Evolutionary conservation across 2,329 filamentous ascomycete genomes (phyloP), one percentile per base, ranked within the genome.

Genomic region (Cercospora beticola): DNA sequence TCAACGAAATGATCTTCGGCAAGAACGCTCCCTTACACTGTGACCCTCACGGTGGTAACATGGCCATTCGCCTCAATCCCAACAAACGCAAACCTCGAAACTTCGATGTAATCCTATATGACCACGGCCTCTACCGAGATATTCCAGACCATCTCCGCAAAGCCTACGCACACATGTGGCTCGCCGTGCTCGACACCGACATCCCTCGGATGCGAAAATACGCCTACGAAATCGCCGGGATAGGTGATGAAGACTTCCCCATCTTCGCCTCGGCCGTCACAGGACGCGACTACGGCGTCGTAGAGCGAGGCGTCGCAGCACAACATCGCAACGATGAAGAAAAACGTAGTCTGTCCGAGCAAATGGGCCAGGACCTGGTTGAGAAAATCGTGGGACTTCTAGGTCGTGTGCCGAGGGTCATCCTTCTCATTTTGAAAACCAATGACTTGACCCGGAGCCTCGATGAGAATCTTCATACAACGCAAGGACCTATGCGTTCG

Each of bases 1-100:
- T 99, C 86, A 99, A 99, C 83, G 94, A 98, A 79, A 99, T 99
- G 95, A 97, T 99, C 74, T 99, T 99, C 73, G 94, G 94, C 60
- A 87, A 90, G 63, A 87, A 90, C 68, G 94, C 94, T 0, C 93
- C 95, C 0, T 83, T 99, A 46, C 95, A 99, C 82, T 99, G 95
- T 81, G 95, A 99, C 78, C 95, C 95, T 0, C 95, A 99, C 77
- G 95, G 94, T 59, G 95, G 95, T 57, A 99, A 99, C 77, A 91
- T 99, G 65, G 94, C 95, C 23, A 93, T 99, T 70, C 89, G 94
- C 52, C 89, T 92, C 78, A 95, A 94, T 76, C 79, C 85, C 4
- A 81, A 79, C 16, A 84, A 87, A 40, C 83, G 85, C 46, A 83
- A 84, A 68, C 85, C 89, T 10, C 71, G 76, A 46, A 98, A 98